Conservation (phyloP, 2,329 filamentous ascomycete species). For the Aspergillus fructus region DNA sequence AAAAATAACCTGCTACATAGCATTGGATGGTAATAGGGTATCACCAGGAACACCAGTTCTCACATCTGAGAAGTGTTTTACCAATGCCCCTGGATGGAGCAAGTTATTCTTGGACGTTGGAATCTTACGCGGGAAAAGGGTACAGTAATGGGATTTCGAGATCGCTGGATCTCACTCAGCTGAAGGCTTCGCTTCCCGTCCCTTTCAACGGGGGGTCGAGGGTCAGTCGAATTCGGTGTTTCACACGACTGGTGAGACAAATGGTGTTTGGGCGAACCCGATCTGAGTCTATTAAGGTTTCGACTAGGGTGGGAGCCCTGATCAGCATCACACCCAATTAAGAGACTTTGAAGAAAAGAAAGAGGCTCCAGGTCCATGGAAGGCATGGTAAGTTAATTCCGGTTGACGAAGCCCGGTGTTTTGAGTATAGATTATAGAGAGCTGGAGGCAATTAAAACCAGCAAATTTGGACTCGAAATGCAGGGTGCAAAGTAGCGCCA, state of each 20-base stretch:
- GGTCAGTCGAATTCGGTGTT: neutral
- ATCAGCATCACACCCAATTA: neutral
- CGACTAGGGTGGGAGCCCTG: neutral
- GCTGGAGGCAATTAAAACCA: neutral
- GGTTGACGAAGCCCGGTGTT: too few species aligned
- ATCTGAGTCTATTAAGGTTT: neutral
- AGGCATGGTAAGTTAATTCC: too few species aligned
- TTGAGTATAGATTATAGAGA: neutral
- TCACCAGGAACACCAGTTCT: too few species aligned
- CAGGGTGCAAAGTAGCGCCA: neutral
- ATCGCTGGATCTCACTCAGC: neutral
- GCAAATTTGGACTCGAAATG: neutral
- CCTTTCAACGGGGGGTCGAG: neutral
- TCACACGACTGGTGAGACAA: constrained; percentile 1
- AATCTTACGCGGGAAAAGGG: neutral
- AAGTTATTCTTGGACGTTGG: too few species aligned
- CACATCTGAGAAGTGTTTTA: too few species aligned
- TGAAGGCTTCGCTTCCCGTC: neutral
- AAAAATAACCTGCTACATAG: too few species aligned
- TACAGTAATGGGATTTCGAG: neutral
- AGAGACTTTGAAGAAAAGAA: neutral
- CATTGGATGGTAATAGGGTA: too few species aligned
- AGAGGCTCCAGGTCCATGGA: too few species aligned
- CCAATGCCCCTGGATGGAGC: too few species aligned
- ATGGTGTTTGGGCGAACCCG: neutral